phyloP scores from a whole-genome alignment of 2,329 filamentous ascomycete genomes.

The Cladophialophora carrionii region DNA sequence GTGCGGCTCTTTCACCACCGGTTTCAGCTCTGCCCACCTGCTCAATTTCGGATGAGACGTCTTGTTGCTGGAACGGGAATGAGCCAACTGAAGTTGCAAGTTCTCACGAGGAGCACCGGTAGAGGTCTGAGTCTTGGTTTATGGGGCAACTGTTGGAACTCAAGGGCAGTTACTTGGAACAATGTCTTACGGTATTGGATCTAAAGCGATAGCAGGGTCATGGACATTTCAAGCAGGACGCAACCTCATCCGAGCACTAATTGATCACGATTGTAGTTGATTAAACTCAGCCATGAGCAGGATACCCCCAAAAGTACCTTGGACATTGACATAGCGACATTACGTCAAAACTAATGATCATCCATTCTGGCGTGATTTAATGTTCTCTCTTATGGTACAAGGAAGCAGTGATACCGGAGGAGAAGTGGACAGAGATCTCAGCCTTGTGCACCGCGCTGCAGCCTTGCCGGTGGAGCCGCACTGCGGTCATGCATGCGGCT shows the following conservation, averaged over 20 bases:
- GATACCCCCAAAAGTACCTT: slow-evolving; percentile 14
- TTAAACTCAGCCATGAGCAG: slow-evolving; percentile 1
- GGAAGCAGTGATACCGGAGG: neutral
- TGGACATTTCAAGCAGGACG: neutral
- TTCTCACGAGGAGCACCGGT: neutral
- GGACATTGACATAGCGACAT: slow-evolving; percentile 8
- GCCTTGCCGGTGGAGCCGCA: neutral
- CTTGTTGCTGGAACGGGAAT: neutral
- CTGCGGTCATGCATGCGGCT: neutral
- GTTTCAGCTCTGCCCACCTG: neutral
- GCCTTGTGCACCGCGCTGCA: neutral
- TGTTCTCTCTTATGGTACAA: neutral
- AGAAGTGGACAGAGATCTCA: neutral
- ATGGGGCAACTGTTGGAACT: neutral
- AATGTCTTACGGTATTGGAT: neutral
- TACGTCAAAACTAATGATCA: neutral
- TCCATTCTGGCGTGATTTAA: neutral
- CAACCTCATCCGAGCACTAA: neutral
- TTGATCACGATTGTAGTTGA: neutral
- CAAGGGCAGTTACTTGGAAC: neutral
- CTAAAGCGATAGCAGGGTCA: neutral
- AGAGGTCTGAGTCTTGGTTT: neutral
- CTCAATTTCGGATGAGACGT: neutral
- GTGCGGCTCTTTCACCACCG: neutral
- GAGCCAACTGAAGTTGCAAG: neutral